phyloP scores from a whole-genome alignment of 2,329 filamentous ascomycete genomes.

The Harringtonia lauricola region DNA sequence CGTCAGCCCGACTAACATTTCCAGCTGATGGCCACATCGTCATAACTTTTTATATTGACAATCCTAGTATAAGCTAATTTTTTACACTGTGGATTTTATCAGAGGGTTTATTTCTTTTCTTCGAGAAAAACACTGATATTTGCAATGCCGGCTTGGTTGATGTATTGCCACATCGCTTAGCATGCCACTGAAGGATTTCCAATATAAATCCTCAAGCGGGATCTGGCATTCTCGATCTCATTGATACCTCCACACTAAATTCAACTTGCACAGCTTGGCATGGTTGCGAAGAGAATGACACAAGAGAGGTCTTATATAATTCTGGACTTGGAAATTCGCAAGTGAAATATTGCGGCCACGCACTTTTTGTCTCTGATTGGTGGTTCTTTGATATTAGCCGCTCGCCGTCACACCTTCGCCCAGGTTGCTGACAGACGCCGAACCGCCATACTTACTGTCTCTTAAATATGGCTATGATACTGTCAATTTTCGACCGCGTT shows the following conservation, averaged over 20 bases:
- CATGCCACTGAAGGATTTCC: slow-evolving; percentile 20
- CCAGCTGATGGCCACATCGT: slow-evolving; percentile 30
- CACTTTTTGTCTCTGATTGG: too few species aligned
- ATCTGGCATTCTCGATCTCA: background rate
- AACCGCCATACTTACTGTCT: too few species aligned
- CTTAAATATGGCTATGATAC: too few species aligned
- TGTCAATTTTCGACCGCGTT: too few species aligned
- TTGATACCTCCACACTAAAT: background rate
- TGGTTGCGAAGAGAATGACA: too few species aligned
- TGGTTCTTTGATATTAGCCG: too few species aligned
- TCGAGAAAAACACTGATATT: background rate
- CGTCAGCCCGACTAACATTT: slow-evolving; percentile 5
- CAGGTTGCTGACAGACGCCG: too few species aligned
- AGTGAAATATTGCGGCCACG: too few species aligned
- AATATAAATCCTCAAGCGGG: background rate
- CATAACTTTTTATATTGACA: slow-evolving; percentile 33
- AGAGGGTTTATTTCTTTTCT: background rate
- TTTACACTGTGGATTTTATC: background rate
- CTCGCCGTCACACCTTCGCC: too few species aligned
- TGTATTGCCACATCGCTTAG: slow-evolving; percentile 48
- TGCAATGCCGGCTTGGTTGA: slow-evolving; percentile 29
- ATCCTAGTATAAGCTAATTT: slow-evolving; percentile 30
- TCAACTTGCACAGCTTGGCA: background rate
- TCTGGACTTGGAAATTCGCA: too few species aligned
- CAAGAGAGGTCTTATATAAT: too few species aligned